phyloP scores from a whole-genome alignment of 2,329 filamentous ascomycete genomes.

The Fusarium drepaniforme region DNA sequence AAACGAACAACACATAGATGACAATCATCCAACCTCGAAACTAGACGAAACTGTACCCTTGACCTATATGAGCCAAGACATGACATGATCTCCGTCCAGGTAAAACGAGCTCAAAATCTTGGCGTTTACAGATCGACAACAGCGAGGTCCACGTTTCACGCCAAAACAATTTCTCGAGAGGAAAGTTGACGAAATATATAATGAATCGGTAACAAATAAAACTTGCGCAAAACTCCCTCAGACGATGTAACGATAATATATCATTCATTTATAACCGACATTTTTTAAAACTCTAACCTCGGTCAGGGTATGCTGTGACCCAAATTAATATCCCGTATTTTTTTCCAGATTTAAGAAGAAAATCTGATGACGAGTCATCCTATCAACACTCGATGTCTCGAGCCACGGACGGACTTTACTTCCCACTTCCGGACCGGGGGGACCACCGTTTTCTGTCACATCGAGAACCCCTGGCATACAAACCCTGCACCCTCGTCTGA shows the following conservation, averaged over 20 bases:
- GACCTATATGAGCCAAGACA: background rate
- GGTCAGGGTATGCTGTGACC: background rate
- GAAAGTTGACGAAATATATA: background rate
- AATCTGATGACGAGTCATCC: conserved; percentile 5
- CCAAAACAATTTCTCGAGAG: background rate
- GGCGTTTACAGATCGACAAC: conserved; percentile 12
- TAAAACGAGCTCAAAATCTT: conserved; percentile 2
- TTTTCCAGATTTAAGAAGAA: background rate
- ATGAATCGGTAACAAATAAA: background rate
- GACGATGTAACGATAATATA: conserved; percentile 1
- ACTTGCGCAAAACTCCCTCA: background rate
- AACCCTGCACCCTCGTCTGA: conserved; percentile 9
- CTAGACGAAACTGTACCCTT: background rate
- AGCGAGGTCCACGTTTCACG: background rate
- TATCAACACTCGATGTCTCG: conserved; percentile 29
- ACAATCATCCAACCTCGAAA: background rate
- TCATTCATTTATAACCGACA: background rate
- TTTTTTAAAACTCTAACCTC: background rate
- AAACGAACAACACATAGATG: background rate
- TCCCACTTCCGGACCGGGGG: conserved; percentile 12
- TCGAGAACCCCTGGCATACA: conserved; percentile 3
- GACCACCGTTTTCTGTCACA: conserved; percentile 23
- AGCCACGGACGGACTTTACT: conserved; percentile 27
- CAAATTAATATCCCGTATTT: background rate
- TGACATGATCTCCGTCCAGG: background rate